A percentile compares a stretch with the other conserved stretches of the same genome.
Conservation (phyloP, 805 yeast species). For the Zygotorulaspora florentina region DNA sequence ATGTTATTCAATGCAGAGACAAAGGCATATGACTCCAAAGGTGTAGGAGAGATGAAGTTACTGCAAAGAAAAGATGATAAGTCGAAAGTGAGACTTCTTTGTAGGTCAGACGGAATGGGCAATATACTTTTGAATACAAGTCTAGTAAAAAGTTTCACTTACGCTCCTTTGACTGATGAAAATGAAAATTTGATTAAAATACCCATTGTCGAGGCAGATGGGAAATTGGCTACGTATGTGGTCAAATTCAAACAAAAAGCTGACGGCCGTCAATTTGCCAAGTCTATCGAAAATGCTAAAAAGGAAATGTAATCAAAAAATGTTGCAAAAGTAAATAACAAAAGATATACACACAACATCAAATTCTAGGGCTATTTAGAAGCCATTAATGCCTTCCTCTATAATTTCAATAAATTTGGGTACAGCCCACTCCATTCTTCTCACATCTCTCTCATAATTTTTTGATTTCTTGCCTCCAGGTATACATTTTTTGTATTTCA, state of each 20-base stretch:
- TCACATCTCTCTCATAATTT: constrained; percentile 26
- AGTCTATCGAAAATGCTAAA: constrained; percentile 32
- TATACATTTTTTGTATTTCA: constrained; percentile 24
- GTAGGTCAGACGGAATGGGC: constrained; percentile 86
- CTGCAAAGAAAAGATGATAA: constrained; percentile 55
- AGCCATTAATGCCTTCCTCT: constrained; percentile 16
- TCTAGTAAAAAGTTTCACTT: constrained; percentile 55
- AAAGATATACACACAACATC: not conserved
- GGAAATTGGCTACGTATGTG: constrained; percentile 61
- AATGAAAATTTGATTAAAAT: constrained; percentile 63
- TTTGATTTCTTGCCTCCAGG: constrained; percentile 19
- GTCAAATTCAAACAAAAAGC: constrained; percentile 59
- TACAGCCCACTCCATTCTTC: constrained; percentile 34
- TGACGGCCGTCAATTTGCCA: constrained; percentile 34
- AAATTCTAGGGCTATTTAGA: not conserved
- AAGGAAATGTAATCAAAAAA: constrained; percentile 26
- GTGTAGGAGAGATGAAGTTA: constrained; percentile 79
- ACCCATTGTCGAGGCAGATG: constrained; percentile 55
- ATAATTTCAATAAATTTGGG: constrained; percentile 13
- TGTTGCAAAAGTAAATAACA: not conserved
- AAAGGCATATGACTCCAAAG: constrained; percentile 55
- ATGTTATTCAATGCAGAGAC: constrained; percentile 54
- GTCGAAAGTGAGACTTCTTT: constrained; percentile 59
- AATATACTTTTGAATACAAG: constrained; percentile 68
- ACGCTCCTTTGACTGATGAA: constrained; percentile 50